These are phyloP conservation scores for Carex cristatella DNA, from an alignment of 176 grass and related monocot species.

Conservation along the genomic window DNA sequence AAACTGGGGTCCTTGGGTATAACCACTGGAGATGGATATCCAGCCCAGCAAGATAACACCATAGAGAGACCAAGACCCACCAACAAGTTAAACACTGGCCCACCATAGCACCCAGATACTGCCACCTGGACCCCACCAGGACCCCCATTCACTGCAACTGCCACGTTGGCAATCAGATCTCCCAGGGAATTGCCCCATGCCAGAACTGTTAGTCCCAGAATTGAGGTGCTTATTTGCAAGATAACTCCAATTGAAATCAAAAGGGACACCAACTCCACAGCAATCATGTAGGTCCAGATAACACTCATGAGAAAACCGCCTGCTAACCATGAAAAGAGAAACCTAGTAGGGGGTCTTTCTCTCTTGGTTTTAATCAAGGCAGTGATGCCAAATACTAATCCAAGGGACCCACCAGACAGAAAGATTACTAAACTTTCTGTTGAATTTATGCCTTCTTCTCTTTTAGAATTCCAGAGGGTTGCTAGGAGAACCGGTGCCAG, in stretches of 20 bases:
- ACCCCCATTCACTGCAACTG: conserved; percentile 38
- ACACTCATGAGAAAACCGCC: conserved; percentile 67
- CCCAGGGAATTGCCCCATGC: conserved; percentile 79
- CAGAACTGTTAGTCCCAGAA: conserved; percentile 60
- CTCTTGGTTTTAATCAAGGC: conserved; percentile 31
- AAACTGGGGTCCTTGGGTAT: conserved; percentile 29
- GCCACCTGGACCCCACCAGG: conserved; percentile 41
- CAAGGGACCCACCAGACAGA: conserved; percentile 17
- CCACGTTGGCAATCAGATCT: conserved; percentile 51
- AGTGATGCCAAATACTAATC: conserved; percentile 19
- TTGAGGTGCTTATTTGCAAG: conserved; percentile 28
- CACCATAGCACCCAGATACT: conserved; percentile 56
- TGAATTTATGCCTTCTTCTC: conserved; percentile 4
- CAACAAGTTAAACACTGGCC: conserved; percentile 53
- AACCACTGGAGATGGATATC: conserved; percentile 13
- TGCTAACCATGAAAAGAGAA: conserved; percentile 43
- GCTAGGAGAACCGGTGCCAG: conserved; percentile 44
- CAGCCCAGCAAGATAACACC: conserved; percentile 28
- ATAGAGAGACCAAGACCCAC: conserved; percentile 57
- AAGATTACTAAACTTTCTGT: not conserved
- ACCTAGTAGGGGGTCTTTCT: conserved; percentile 23
- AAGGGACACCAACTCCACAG: conserved; percentile 47
- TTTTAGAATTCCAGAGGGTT: conserved; percentile 34
- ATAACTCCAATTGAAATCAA: conserved; percentile 25
- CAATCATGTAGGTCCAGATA: conserved; percentile 50